Conservation (phyloP, 1,139 yeast genomes). For the Yamadazyma triangularis region DNA sequence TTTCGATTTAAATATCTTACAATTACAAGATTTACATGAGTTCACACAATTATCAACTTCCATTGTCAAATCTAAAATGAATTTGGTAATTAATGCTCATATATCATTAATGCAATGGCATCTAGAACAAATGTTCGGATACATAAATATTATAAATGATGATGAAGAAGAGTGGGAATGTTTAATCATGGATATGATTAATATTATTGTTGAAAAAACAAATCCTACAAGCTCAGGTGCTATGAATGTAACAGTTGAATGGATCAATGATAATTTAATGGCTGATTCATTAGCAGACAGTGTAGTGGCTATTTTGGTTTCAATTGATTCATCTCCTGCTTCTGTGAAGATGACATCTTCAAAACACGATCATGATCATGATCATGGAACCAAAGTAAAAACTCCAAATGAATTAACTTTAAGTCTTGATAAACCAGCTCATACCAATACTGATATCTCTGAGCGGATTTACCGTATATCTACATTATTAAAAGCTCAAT, state of each 20-base stretch:
- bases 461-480: slow-evolving; percentile 62
- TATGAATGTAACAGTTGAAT: slow-evolving; percentile 61
- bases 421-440: slow-evolving; percentile 20
- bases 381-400: slow-evolving; percentile 10
- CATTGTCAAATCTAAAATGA: slow-evolving; percentile 75
- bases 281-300: slow-evolving; percentile 95
- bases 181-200: slow-evolving; percentile 43
- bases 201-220: slow-evolving; percentile 41
- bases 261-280: slow-evolving; percentile 81
- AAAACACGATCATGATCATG: slow-evolving; percentile 45
- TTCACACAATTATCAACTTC: slow-evolving; percentile 86
- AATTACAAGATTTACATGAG: slow-evolving; percentile 83
- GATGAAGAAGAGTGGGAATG: slow-evolving; percentile 55
- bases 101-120: slow-evolving; percentile 83
- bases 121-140: slow-evolving; percentile 93
- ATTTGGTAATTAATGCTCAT: slow-evolving; percentile 74
- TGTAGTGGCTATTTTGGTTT: slow-evolving; percentile 80
- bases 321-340: slow-evolving; percentile 93
- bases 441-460: slow-evolving; percentile 33
- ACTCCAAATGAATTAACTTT: slow-evolving; percentile 10
- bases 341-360: slow-evolving; percentile 81
- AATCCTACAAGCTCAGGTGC: slow-evolving; percentile 35
- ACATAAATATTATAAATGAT: slow-evolving; percentile 61
- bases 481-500: slow-evolving; percentile 71
- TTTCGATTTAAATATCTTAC: slow-evolving; percentile 78